Conservation (phyloP, 805 yeast species). For the Candida verbasci region DNA sequence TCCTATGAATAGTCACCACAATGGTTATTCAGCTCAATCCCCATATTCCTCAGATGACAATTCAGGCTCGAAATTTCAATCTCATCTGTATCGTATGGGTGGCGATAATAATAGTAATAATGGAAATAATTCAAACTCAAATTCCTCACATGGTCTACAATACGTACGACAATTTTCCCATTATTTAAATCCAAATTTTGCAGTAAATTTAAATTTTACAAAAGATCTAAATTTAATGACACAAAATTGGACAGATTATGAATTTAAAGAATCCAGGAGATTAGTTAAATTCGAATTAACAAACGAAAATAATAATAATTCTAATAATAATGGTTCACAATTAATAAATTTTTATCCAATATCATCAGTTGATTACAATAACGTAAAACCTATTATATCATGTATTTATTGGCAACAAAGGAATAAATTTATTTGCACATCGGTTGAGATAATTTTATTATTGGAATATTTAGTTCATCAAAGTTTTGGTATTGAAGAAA, state of each 20-base stretch:
- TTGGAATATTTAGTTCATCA: slow-evolving; percentile 55
- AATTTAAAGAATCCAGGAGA: slow-evolving; percentile 38
- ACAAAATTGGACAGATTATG: slow-evolving; percentile 44
- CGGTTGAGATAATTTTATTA: slow-evolving; percentile 58
- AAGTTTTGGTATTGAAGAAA: slow-evolving; percentile 59
- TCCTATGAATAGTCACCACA: too few species aligned
- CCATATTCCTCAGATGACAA: neutral
- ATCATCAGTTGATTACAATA: slow-evolving; percentile 29
- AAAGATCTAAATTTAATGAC: slow-evolving; percentile 34
- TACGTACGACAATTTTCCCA: slow-evolving; percentile 3
- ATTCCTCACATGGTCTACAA: too few species aligned
- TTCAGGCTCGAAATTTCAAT: neutral
- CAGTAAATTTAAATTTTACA: slow-evolving; percentile 24
- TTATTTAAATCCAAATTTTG: slow-evolving; percentile 9
- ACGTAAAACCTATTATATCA: slow-evolving; percentile 44
- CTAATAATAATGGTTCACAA: slow-evolving; percentile 19
- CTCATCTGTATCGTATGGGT: neutral
- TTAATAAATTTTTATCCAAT: slow-evolving; percentile 34
- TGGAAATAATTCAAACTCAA: too few species aligned
- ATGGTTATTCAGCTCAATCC: neutral
- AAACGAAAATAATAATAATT: slow-evolving; percentile 23
- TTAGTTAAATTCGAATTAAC: slow-evolving; percentile 43
- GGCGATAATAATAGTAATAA: neutral
- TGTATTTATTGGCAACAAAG: slow-evolving; percentile 57
- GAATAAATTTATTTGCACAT: slow-evolving; percentile 49